These are phyloP conservation scores for Geotrichum klebahnii DNA, from an alignment of 1,139 yeast species.

Conservation along the genomic window DNA sequence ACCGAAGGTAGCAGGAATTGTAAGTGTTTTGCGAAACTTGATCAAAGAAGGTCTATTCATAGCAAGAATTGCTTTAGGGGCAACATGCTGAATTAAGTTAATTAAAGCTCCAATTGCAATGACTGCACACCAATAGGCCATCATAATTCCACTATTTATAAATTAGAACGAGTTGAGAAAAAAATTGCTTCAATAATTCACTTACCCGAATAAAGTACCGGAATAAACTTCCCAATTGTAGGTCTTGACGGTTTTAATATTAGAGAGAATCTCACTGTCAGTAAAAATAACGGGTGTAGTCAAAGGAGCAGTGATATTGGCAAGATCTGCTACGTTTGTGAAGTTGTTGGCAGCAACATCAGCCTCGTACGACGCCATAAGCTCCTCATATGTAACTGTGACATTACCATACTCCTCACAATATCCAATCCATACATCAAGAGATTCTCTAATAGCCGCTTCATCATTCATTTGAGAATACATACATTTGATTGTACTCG, in stretches of 20 bases:
- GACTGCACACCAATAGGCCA: conserved; percentile 31
- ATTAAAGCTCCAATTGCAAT: conserved; percentile 25
- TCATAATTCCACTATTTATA: conserved; percentile 15
- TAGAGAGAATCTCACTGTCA: background rate
- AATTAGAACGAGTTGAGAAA: background rate
- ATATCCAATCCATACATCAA: background rate
- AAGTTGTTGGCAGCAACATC: conserved; percentile 6
- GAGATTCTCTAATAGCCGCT: background rate
- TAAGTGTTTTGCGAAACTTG: conserved; percentile 30
- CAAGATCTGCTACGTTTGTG: background rate
- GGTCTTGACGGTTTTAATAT: conserved; percentile 7
- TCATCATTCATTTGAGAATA: background rate
- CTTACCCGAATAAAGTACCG: conserved; percentile 15
- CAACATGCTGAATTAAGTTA: conserved; percentile 21
- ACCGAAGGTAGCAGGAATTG: conserved; percentile 37
- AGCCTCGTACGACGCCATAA: background rate
- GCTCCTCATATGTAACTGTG: background rate
- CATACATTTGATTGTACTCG: background rate
- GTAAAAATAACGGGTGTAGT: conserved; percentile 5
- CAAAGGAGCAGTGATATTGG: background rate
- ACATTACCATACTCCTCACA: conserved; percentile 1
- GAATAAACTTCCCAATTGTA: conserved; percentile 11
- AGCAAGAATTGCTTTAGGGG: conserved; percentile 16
- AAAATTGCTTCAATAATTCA: conserved; percentile 8
- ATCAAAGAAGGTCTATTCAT: conserved; percentile 19